Evolutionary conservation across 495 filamentous ascomycete species (phyloP).

Genomic region (Xylaria nigripes): DNA sequence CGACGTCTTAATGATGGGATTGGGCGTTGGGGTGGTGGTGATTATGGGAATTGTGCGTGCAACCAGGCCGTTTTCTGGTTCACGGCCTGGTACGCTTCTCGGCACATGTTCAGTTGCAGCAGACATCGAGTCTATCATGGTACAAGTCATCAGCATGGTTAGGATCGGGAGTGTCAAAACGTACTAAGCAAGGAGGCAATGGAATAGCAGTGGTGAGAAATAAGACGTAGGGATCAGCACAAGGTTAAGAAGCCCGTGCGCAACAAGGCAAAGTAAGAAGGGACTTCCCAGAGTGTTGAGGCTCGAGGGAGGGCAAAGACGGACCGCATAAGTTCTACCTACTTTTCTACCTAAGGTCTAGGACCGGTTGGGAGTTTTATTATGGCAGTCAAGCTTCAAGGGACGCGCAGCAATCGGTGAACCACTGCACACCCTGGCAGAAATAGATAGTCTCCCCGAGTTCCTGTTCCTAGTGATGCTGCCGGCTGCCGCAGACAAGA

Average conservation of each 20-base stretch:
- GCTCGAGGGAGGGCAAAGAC: not conserved
- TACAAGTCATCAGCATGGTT: constrained; percentile 20
- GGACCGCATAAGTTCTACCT: constrained; percentile 12
- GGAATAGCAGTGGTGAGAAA: not conserved
- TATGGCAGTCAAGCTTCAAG: constrained; percentile 7
- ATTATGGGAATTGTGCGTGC: constrained; percentile 42
- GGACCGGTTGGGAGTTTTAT: constrained; percentile 8
- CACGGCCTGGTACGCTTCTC: constrained; percentile 31
- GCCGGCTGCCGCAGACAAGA: constrained; percentile 15
- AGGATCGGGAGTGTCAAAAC: constrained; percentile 13
- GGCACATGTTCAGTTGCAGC: constrained; percentile 40
- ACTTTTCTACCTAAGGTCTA: not conserved
- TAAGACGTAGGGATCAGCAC: not conserved
- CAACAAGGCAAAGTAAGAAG: not conserved
- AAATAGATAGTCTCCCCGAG: not conserved
- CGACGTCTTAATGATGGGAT: constrained; percentile 42
- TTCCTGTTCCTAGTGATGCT: constrained; percentile 12
- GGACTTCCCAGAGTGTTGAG: constrained; percentile 4
- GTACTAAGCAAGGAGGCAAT: constrained; percentile 15
- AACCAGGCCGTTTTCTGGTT: constrained; percentile 34
- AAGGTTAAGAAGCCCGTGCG: not conserved
- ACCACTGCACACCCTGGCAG: constrained; percentile 4
- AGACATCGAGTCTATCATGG: constrained; percentile 39
- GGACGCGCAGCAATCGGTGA: constrained; percentile 8
- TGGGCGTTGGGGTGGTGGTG: constrained; percentile 22